Evolutionary conservation across 2,329 filamentous ascomycete genomes (phyloP), one percentile per base, ranked within the genome.

Genomic region (Arthroderma sp.): DNA sequence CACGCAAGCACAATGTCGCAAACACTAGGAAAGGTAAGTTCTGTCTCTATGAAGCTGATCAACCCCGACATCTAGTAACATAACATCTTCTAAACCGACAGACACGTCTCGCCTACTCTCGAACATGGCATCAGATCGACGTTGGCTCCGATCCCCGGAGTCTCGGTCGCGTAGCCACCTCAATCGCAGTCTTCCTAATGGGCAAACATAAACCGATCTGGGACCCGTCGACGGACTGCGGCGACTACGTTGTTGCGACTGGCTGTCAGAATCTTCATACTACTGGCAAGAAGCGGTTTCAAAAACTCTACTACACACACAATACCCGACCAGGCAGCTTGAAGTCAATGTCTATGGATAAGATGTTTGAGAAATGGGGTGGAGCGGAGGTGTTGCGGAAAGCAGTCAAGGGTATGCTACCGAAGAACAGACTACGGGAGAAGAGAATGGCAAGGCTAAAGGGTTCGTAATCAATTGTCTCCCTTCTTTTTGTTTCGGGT

Each of bases 141-240:
- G 67, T 85, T 68, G 58, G 73, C 71, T 54, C 81, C 66, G 64
- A 79, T 15, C 74, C 78, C 11, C 86, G 87, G 9, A 80, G 86
- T n/a, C 82, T 95, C 36, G 89, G 89, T 55, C 86, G 89, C 36
- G 75, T 95, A 42, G 89, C 89, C 50, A 86, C 83, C 43, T 80
- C 83, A 51, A 94, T 95, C 64, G 89, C 88, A 50, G 72, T 82
- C 44, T 73, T 86, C 49, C 78, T 95, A 43, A 95, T 96, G 88
- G 91, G 91, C 69, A 98, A 98, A 74, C 83, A 98, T 75, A 98
- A 98, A 70, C 91, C 91, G 22, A 94, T 91, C 65, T 98, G 80
- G 70, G 86, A 96, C 68, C 91, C 91, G 1, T 94, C 87, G 22
- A 95, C 88, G 50, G 91, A 98, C 73, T 96, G 91, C 74, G 91